Conservation (phyloP, 1,139 yeast species). For the Saccharomyces hybrid region DNA sequence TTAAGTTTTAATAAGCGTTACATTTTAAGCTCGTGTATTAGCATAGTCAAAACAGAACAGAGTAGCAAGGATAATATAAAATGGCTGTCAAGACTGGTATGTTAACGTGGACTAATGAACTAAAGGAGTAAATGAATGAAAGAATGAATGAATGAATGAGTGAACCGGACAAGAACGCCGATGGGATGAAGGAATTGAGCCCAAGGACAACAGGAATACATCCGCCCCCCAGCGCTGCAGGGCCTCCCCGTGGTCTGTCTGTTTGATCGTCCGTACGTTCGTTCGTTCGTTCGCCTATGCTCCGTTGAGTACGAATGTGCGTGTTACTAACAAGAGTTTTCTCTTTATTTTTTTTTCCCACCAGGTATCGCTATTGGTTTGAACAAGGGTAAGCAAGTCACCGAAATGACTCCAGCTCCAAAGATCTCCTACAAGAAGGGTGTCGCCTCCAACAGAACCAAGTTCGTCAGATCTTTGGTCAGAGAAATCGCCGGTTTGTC, state of each 20-base stretch:
- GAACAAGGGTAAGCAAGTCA: constrained; percentile 98
- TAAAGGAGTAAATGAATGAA: background rate
- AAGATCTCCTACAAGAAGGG: constrained; percentile 97
- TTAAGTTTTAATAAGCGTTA: background rate
- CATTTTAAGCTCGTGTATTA: background rate
- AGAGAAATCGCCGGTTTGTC: constrained; percentile 98
- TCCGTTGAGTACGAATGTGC: background rate
- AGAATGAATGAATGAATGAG: background rate
- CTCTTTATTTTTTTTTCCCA: background rate
- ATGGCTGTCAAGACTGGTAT: constrained; percentile 32
- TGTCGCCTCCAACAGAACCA: constrained; percentile 90
- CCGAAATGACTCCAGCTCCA: constrained; percentile 87
- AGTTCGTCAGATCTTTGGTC: constrained; percentile 90
- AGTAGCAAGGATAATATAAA: constrained; percentile 8
- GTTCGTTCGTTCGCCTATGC: background rate
- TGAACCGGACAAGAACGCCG: background rate
- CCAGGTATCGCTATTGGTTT: constrained; percentile 95
- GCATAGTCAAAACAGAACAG: background rate
- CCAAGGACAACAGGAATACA: background rate
- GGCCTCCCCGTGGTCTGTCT: background rate
- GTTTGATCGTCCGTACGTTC: too few relatives aligned
- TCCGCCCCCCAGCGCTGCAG: background rate
- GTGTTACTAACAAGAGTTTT: background rate
- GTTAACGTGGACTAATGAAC: constrained; percentile 7
- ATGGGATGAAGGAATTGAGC: background rate